phyloP scores from a whole-genome alignment of 2,329 filamentous ascomycete genomes.

The Ustilaginoidea virens region DNA sequence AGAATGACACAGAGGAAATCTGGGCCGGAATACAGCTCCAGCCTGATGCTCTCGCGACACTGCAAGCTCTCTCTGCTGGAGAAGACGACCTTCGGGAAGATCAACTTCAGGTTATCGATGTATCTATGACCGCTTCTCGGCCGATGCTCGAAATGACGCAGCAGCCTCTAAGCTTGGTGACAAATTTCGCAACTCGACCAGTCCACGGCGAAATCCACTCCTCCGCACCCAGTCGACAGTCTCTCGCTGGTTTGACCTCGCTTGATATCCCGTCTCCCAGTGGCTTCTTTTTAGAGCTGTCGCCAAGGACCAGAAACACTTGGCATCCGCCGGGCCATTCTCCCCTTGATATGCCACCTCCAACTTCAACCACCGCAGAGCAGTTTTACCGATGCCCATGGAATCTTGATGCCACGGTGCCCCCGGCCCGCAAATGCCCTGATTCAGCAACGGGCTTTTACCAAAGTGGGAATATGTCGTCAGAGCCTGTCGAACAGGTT shows the following conservation, averaged over 20 bases:
- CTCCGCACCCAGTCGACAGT: slow-evolving; percentile 27
- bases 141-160: slow-evolving; percentile 30
- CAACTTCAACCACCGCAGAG: slow-evolving; percentile 82
- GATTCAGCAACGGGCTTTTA: slow-evolving; percentile 23
- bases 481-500: slow-evolving; percentile 47
- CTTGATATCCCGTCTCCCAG: slow-evolving; percentile 84
- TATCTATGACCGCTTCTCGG: slow-evolving; percentile 17
- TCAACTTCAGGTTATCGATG: slow-evolving; percentile 25
- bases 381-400: slow-evolving; percentile 82
- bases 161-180: slow-evolving; percentile 34
- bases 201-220: slow-evolving; percentile 12
- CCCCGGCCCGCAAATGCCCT: slow-evolving; percentile 20
- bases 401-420: slow-evolving; percentile 29
- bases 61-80: slow-evolving; percentile 53
- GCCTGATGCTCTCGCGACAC: slow-evolving; percentile 62
- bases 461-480: slow-evolving; percentile 21
- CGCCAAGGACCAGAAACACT: slow-evolving; percentile 58
- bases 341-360: slow-evolving; percentile 40
- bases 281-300: slow-evolving; percentile 79
- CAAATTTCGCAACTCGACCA: slow-evolving; percentile 17
- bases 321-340: slow-evolving; percentile 53
- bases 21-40: slow-evolving; percentile 68
- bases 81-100: slow-evolving; percentile 40
- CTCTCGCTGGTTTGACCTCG: slow-evolving; percentile 57
- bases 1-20: slow-evolving; percentile 38